Evolutionary conservation across 345 rosid genomes (phyloP), one percentile per base, ranked within the genome.

Genomic region (Rhodamnia argentea): DNA sequence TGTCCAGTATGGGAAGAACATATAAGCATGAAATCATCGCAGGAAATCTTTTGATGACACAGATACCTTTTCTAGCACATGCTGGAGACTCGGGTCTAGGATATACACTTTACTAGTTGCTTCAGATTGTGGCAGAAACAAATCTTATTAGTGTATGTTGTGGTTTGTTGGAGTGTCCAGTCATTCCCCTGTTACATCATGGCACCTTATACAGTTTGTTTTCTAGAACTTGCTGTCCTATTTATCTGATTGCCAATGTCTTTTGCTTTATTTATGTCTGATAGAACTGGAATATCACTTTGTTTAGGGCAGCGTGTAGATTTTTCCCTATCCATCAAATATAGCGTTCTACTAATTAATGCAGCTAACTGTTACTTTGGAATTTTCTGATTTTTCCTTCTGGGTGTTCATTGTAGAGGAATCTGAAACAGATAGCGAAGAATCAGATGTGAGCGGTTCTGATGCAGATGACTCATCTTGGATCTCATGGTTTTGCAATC

Each of bases 401-500:
- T 84, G 8, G 81, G 13, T 85, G 27, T 85, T 87, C 84, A 86
- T 76, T 85, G 90, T 92, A 86, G 99, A 90, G 89, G 95, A 95
- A 93, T 96, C 96, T 82, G 99, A 96, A 87, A 95, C 99, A 23
- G 99, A 96, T 89, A 94, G 95, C 85, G 98, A 97, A 88, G 99
- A 93, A 88, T 97, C 99, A 13, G 98, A 97, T 83, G 96, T 97
- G 27, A 97, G 99, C 88, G 99, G 98, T 75, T 97, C 99, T 64
- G 99, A 97, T n/a, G 99, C 95, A 86, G 99, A 97, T 84, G 99
- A 96, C 85, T 92, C 98, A 2, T 95, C 99, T 26, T 97, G 99
- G 99, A 94, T 96, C 59, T 95, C 96, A 4, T 97, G 99, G 99
- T 97, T 95, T 85, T 97, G 99, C 90, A 97, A 94, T 86, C 89